phyloP scores from a whole-genome alignment of 192 early-diverging fungal genomes.

The Gigaspora rosea region DNA sequence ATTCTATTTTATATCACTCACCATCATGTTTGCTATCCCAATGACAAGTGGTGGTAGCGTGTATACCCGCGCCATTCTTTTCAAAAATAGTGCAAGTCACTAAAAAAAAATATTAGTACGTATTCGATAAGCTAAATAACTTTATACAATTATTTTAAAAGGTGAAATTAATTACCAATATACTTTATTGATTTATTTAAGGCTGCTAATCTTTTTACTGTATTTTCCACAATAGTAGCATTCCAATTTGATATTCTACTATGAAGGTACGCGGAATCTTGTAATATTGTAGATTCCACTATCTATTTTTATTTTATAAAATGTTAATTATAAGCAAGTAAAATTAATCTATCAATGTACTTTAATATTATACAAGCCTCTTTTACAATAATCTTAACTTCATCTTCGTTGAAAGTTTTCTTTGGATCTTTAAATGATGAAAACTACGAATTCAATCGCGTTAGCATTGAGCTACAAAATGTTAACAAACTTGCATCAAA shows the following conservation, averaged over 20 bases:
- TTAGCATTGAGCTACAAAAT: too few relatives aligned
- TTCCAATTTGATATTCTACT: slow-evolving; percentile 79
- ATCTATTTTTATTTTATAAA: slow-evolving; percentile 41
- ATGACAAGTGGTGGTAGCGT: slow-evolving; percentile 71
- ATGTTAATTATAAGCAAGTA: neutral
- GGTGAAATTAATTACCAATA: slow-evolving; percentile 55
- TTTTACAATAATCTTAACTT: slow-evolving; percentile 64
- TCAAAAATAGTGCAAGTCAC: slow-evolving; percentile 83
- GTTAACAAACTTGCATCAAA: too few relatives aligned
- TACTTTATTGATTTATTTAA: slow-evolving; percentile 81
- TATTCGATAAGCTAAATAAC: neutral
- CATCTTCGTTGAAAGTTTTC: slow-evolving; percentile 66
- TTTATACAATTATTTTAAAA: neutral
- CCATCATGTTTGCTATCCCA: slow-evolving; percentile 78
- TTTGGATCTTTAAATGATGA: slow-evolving; percentile 28
- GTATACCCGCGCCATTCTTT: slow-evolving; percentile 78
- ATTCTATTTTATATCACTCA: slow-evolving; percentile 30
- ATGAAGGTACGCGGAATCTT: slow-evolving; percentile 72
- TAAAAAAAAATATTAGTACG: slow-evolving; percentile 25
- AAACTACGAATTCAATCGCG: too few relatives aligned
- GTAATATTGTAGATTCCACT: slow-evolving; percentile 60
- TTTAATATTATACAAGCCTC: slow-evolving; percentile 46
- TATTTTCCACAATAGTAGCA: slow-evolving; percentile 65
- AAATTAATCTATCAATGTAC: neutral
- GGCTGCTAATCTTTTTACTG: slow-evolving; percentile 63